Evolutionary conservation across 1,139 yeast genomes (phyloP), one percentile per base, ranked within the genome.

Genomic region (Geotrichum restrictum): DNA sequence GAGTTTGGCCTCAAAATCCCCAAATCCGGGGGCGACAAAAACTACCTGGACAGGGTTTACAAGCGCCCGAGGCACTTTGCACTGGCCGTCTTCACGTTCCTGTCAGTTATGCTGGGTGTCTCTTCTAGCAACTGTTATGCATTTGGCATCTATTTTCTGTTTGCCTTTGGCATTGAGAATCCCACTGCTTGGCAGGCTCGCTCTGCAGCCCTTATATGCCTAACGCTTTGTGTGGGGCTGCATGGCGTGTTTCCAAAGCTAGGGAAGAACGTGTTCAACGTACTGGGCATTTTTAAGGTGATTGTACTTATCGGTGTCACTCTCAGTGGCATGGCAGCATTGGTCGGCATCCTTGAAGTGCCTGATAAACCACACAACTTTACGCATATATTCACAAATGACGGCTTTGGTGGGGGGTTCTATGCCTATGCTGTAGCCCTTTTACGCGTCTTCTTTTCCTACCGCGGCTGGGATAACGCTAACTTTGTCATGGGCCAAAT

Each of bases 401-500:
- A 66, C 22, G 70, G 70, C 0, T 60, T 63, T 44, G 54, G 54
- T 3, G 71, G 70, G 0, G 65, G 69, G 5, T 39, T 59, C 2
- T 68, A 65, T 54, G 60, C 62, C 39, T 56, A 64, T 24, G 75
- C 85, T 0, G 75, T 79, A 51, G 83, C 84, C 0, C 70, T 82
- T 21, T 70, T 81, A 27, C 76, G 82, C 57, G 79, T 82, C 0
- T 72, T 79, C 29, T 82, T 80, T 64, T 79, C 85, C 0, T 80
- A 77, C 57, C 71, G 79, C 16, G 87, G 87, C 3, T 82, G 87
- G 87, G 82, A 79, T 27, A 86, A 86, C 62, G 88, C 85, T 52
- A 86, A 85, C 69, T 83, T 85, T 63, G 89, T 89, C 8, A 74
- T 86, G 63, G 88, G 93, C 61, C 95, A 87, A 69, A 82, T 83